These are phyloP conservation scores for Phytophthora agathidicida DNA, from an alignment of 352 stramenopile genomes.

Conservation along the genomic window DNA sequence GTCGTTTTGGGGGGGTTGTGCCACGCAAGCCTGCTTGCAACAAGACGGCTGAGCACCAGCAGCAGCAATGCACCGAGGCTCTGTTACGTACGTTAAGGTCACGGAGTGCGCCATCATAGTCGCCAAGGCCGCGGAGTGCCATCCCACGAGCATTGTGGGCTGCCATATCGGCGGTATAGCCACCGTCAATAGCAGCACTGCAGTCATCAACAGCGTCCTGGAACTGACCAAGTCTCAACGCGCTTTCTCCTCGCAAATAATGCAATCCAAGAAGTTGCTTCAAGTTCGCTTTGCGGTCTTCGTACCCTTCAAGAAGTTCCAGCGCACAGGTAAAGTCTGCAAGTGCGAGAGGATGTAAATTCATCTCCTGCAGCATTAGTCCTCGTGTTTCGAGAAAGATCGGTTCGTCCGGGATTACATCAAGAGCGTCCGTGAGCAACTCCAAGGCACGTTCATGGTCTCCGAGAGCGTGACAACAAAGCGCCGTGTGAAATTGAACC, in stretches of 20 bases:
- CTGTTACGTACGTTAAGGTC: conserved; percentile 58
- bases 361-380: conserved; percentile 66
- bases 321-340: conserved; percentile 55
- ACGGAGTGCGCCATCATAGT: conserved; percentile 57
- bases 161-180: conserved; percentile 44
- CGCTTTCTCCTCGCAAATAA: conserved; percentile 58
- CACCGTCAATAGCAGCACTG: conserved; percentile 30
- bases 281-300: conserved; percentile 21
- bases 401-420: conserved; percentile 56
- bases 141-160: conserved; percentile 63
- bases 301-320: conserved; percentile 25
- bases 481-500: conserved; percentile 68
- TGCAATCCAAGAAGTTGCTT: conserved; percentile 24
- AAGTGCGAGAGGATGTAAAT: conserved; percentile 52
- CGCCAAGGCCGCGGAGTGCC: conserved; percentile 54
- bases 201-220: conserved; percentile 53
- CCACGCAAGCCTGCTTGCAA: conserved; percentile 49
- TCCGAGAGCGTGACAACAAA: conserved; percentile 57
- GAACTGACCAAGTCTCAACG: conserved; percentile 51
- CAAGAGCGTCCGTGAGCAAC: conserved; percentile 60
- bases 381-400: conserved; percentile 65
- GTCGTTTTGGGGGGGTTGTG: conserved; percentile 47
- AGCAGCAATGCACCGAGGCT: background rate
- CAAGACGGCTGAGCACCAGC: background rate
- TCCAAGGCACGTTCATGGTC: conserved; percentile 51